phyloP scores from a whole-genome alignment of 192 early-diverging fungal genomes.

The Mortierella hygrophila region DNA sequence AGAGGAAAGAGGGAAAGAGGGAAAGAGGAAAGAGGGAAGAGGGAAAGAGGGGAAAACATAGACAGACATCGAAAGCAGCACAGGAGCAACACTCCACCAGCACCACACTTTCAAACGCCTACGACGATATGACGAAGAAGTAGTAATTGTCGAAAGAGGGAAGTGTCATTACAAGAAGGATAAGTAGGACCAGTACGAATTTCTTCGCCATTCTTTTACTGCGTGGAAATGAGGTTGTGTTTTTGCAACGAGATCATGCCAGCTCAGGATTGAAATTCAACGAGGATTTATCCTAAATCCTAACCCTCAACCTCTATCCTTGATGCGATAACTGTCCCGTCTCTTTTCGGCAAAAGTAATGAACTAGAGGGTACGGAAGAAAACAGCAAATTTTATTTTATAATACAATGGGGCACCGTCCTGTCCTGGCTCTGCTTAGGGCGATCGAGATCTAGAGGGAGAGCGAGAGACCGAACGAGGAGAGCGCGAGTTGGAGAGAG shows the following conservation, averaged over 20 bases:
- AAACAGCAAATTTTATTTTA: not conserved
- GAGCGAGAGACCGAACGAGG: constrained; percentile 27
- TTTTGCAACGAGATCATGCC: not conserved
- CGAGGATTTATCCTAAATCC: too few relatives aligned
- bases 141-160: not conserved
- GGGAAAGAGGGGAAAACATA: not conserved
- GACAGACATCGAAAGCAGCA: not conserved
- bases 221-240: not conserved
- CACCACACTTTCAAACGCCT: not conserved
- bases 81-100: not conserved
- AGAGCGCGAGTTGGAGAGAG: constrained; percentile 21
- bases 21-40: too few relatives aligned
- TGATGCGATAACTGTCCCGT: too few relatives aligned
- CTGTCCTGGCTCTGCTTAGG: not conserved
- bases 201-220: not conserved
- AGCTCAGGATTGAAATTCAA: not conserved
- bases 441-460: constrained; percentile 13
- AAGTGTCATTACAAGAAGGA: not conserved
- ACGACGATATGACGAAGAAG: not conserved
- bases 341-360: too few relatives aligned
- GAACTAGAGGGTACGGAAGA: not conserved
- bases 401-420: not conserved
- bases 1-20: not conserved
- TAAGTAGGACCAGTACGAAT: not conserved
- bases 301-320: too few relatives aligned